Evolutionary conservation across 2,329 filamentous ascomycete species (phyloP), one percentile per base, ranked within the genome.

Genomic region (Pseudogymnoascus verrucosus): DNA sequence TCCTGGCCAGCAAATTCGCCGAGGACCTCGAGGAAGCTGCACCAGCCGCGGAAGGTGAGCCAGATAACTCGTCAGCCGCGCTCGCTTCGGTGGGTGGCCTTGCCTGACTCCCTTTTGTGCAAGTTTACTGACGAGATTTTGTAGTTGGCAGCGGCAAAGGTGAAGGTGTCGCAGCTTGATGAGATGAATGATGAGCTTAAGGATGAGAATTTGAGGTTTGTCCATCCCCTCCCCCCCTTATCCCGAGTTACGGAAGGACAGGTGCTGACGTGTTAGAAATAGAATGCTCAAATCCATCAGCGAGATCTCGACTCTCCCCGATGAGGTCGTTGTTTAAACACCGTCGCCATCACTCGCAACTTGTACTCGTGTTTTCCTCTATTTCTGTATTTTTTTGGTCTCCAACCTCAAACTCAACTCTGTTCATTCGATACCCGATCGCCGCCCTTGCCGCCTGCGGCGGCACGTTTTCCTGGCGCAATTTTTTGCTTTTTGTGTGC

Each of bases 11-110:
- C 74, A 78, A 79, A 67, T 85, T 80, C 70, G 83, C 83, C 64
- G 74, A 75, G 61, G 72, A 67, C 34, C 57, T 72, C 61, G 74
- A 76, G 60, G 74, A 72, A 54, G 73, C 71, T 60, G 70, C 68
- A 60, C 74, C 74, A 64, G 70, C 72, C 83, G 84, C 82, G 83
- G 84, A 87, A 84, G 77, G 77, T 73, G 77, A 78, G 71, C 80
- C 83, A 71, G 85, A 88, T 73, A 78, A 84, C 78, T 84, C 84
- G 75, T 87, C 85, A 73, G 78, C 80, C 74, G 85, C 85, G 76
- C 79, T 88, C 77, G 84, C 85, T 78, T 84, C 82, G 84, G 85
- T 88, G 82, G 81, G 85, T 68, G 64, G 36, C 36, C 31, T 67
- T 65, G 36, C 26, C 21, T 42, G 61, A 34, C 39, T 63, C 42